Percentiles rank a stretch among this genome's conserved stretches.
phyloP scores from a whole-genome alignment of 805 yeast genomes.

The Barnettozyma sucrosica region DNA sequence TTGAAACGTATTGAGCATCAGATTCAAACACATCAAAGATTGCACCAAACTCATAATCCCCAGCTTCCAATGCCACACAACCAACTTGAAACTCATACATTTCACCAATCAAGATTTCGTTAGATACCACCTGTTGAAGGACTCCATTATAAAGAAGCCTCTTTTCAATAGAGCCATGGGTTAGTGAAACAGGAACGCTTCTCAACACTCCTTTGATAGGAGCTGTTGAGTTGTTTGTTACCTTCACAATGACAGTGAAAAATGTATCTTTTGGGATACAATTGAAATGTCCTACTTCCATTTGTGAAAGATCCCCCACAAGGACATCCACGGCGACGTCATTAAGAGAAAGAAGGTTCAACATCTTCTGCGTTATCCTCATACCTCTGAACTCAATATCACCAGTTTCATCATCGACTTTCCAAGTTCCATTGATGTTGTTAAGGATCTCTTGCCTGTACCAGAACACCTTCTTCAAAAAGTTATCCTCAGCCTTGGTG shows the following conservation, averaged over 20 bases:
- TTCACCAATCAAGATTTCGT: constrained; percentile 38
- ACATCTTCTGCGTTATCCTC: constrained; percentile 57
- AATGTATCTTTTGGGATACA: constrained; percentile 41
- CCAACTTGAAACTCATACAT: constrained; percentile 42
- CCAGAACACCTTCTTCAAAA: constrained; percentile 73
- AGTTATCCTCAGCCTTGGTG: constrained; percentile 49
- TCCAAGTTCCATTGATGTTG: constrained; percentile 64
- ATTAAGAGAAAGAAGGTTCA: constrained; percentile 45
- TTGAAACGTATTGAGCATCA: constrained; percentile 33
- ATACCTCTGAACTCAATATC: constrained; percentile 61
- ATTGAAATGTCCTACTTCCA: constrained; percentile 27
- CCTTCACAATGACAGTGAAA: constrained; percentile 42
- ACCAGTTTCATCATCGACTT: constrained; percentile 39
- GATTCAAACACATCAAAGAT: constrained; percentile 42
- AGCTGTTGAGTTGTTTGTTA: constrained; percentile 42
- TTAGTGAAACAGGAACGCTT: constrained; percentile 43
- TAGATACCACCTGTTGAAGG: constrained; percentile 48
- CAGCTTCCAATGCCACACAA: constrained; percentile 63
- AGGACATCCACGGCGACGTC: constrained; percentile 38
- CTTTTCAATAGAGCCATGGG: constrained; percentile 40
- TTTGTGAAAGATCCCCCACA: neutral
- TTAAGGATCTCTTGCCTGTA: constrained; percentile 59
- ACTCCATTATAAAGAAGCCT: constrained; percentile 68
- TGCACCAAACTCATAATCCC: constrained; percentile 79
- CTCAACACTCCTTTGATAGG: constrained; percentile 51